Base-by-base conservation (phyloP, 2,329 filamentous ascomycete genomes). In the Didymosphaeria variabile region DNA sequence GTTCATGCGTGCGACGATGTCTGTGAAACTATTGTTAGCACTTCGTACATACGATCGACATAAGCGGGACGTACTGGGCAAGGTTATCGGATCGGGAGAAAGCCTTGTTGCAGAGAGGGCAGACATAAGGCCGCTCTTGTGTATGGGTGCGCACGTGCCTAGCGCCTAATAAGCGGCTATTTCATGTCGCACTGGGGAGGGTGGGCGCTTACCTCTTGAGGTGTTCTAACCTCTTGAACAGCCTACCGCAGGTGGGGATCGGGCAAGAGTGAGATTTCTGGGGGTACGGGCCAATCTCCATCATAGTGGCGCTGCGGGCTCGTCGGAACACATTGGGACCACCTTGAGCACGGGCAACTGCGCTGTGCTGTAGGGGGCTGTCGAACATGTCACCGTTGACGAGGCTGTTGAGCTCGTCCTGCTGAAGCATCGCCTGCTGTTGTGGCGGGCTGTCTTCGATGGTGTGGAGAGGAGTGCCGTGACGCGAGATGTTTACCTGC, bases 61-160 rank as follows among this genome's bases (percentile, higher is more conserved):
- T 10, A 46, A 57, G 49, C 50, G 46, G 29, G 51, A 71, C 86
- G 80, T 93, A 97, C 91, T 99, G 95, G 80, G 95, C 95, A 81
- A 99, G 91, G 80, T 99, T 99, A 84, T 99, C 95, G 75, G 94
- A 98, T 82, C 95, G 87, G 62, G 95, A 98, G 81, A 99, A 99
- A 68, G 94, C 94, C 86, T 98, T 98, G 86, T 92, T 97, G 88
- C 95, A 99, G 80, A 97, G 90, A 71, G 92, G 91, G 87, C 95
- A 99, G 77, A 96, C 90, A 82, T 99, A 99, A 72, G 95, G 95
- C 83, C 94, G 92, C 85, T 99, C 95, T 86, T 99, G 95, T 59
- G 95, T 99, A 86, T 99, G 95, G 75, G 95, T 99, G 83, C 95
- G 92, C 80, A 99, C 95, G 84, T 99, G 95, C 86, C 94, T 97